phyloP scores from a whole-genome alignment of 2,329 filamentous ascomycete species.

The Metarhizium guizhouense region DNA sequence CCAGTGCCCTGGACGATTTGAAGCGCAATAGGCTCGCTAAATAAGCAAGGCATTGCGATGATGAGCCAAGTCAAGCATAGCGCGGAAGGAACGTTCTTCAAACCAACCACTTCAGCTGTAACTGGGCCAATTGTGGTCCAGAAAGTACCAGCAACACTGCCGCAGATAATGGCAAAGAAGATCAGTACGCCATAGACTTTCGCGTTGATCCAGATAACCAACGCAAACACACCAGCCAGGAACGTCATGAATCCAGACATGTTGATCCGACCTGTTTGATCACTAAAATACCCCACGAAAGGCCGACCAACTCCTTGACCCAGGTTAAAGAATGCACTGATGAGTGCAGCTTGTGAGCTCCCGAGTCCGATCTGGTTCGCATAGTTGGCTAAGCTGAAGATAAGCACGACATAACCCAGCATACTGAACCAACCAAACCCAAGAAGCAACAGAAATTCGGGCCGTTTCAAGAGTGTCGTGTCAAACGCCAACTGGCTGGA shows the following conservation, averaged over 20 bases:
- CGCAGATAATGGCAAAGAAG: conserved; percentile 63
- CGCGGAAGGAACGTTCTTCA: conserved; percentile 57
- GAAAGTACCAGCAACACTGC: conserved; percentile 60
- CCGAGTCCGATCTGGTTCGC: conserved; percentile 58
- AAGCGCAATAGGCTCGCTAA: conserved; percentile 55
- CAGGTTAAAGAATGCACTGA: conserved; percentile 67
- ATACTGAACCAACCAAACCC: conserved; percentile 63
- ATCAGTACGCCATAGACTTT: conserved; percentile 56
- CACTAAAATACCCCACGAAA: conserved; percentile 63
- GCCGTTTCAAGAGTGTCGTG: conserved; percentile 47
- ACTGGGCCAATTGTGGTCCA: conserved; percentile 64
- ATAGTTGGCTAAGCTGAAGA: conserved; percentile 70
- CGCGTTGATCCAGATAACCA: conserved; percentile 66
- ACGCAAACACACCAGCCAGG: conserved; percentile 51
- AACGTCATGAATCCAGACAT: conserved; percentile 59
- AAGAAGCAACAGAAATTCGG: conserved; percentile 56
- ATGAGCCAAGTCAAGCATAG: conserved; percentile 65
- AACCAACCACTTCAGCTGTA: conserved; percentile 63
- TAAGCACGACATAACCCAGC: conserved; percentile 65
- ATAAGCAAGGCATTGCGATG: conserved; percentile 62
- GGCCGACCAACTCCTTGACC: conserved; percentile 60
- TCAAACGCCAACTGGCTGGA: conserved; percentile 61
- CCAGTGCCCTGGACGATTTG: conserved; percentile 35
- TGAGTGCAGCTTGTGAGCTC: conserved; percentile 57
- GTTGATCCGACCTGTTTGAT: conserved; percentile 63